Base-by-base conservation (phyloP, 148 eudicot genomes). In the Linanthus parryae region DNA sequence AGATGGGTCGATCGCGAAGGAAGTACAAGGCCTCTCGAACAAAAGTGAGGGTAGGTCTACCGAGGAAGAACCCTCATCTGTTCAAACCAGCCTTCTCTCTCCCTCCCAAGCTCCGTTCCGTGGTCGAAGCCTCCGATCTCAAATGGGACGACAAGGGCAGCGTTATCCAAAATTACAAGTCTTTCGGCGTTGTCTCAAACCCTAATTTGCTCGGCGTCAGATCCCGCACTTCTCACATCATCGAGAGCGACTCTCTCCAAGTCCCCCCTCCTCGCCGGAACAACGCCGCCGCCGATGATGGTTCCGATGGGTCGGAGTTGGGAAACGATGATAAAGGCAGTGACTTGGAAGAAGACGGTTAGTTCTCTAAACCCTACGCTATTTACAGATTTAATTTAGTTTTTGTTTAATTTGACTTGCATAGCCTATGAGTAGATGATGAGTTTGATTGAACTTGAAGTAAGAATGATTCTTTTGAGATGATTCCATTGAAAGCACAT, bases 291-390 rank as follows among this genome's bases (percentile, higher is more conserved):
- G 16, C 31, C 11, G 41, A 13, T 19, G n/a, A 41, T 8, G 74
- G 58, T 5, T 46, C 39, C 21, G 45, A 41, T 28, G 48, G 66
- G 14, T 63, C 66, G 31, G 89, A 78, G 62, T 84, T 88, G 31
- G 80, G 59, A 16, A 73, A 72, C 13, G 45, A 79, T 18, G 97
- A 85, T 59, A 62, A 81, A 23, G 95, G 97, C 4, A 83, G 95
- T 54, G 97, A 90, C 31, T 80, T 89, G 25, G 97, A 90, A 48
- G 97, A 90, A 71, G 92, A 90, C 33, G 97, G 97, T 90, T 20
- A 53, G 84, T 83, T 58, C 3, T 26, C 3, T 35, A 24, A 3
- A 4, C 15, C n/a, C n/a, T n/a, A n/a, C n/a, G n/a, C n/a, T n/a
- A n/a, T n/a, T n/a, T n/a, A n/a, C n/a, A n/a, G n/a, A n/a, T n/a